Percentiles rank a stretch among this genome's conserved stretches.
Conservation (phyloP, 2,329 filamentous ascomycete species). For the Bipolaris oryzae region DNA sequence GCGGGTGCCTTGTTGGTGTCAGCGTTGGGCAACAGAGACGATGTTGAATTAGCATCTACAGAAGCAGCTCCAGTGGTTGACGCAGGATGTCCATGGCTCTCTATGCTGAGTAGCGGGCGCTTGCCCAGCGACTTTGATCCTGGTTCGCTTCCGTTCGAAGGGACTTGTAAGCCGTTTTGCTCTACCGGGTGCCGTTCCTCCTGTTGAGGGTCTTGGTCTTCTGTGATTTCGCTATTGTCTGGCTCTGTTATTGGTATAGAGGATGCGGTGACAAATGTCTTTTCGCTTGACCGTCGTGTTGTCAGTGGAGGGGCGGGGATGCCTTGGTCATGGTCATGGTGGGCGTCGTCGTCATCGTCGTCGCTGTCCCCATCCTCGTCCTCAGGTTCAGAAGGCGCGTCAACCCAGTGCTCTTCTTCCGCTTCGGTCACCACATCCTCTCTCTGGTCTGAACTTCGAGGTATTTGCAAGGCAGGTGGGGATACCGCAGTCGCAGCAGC, state of each 20-base stretch:
- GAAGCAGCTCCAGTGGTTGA: slow-evolving; percentile 37
- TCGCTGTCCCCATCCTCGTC: slow-evolving; percentile 34
- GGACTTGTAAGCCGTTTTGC: slow-evolving; percentile 42
- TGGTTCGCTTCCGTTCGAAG: slow-evolving; percentile 23
- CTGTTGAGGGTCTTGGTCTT: slow-evolving; percentile 8
- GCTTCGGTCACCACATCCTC: slow-evolving; percentile 20
- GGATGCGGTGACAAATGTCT: slow-evolving; percentile 43
- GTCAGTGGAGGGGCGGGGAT: slow-evolving; percentile 14
- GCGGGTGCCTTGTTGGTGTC: slow-evolving; percentile 40
- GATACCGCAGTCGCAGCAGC: slow-evolving; percentile 26
- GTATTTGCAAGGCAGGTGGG: slow-evolving; percentile 39
- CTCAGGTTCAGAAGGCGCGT: slow-evolving; percentile 44
- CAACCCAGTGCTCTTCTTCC: slow-evolving; percentile 24
- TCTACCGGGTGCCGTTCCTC: slow-evolving; percentile 28
- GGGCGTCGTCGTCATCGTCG: slow-evolving; percentile 21
- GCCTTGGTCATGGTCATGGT: slow-evolving; percentile 10
- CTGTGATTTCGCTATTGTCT: slow-evolving; percentile 8
- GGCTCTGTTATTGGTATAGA: slow-evolving; percentile 22
- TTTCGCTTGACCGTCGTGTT: slow-evolving; percentile 36
- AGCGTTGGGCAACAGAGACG: slow-evolving; percentile 46
- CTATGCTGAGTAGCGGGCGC: slow-evolving; percentile 36
- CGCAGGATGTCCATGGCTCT: slow-evolving; percentile 34
- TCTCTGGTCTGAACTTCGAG: slow-evolving; percentile 35
- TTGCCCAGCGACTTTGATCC: slow-evolving; percentile 31
- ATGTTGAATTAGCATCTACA: slow-evolving; percentile 46